Base-by-base conservation (phyloP, 2,329 filamentous ascomycete genomes). In the Emydomyces testavorans region DNA sequence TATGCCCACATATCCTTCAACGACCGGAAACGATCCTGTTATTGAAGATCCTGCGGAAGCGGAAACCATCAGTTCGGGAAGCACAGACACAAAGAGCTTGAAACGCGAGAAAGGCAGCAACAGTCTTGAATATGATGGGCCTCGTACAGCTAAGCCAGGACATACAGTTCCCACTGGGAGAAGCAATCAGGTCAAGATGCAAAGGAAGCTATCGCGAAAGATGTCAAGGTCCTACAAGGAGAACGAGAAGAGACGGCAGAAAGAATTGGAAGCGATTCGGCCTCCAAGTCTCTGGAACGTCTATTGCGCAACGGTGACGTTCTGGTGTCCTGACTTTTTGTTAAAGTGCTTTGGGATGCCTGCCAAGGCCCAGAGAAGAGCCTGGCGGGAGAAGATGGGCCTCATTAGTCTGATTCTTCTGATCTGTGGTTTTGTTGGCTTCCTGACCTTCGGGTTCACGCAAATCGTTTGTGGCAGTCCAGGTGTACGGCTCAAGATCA, bases 331-430 rank as follows among this genome's bases (percentile, higher is more conserved):
- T 0, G 82, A 88, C 62, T 84, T 90, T 52, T 68, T 95, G 23
- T 72, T 98, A 47, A 78, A 76, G 55, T 94, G 86, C 66, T 92
- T 88, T 60, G 88, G 89, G 32, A 93, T 85, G 73, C 79, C 80
- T 6, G 76, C 85, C 38, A 92, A 85, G 65, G 87, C 83, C 13
- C 87, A 96, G 65, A 83, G 88, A 62, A 78, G 87, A 59, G 92
- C 92, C 2, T 98, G 92, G 92, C 79, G 92, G 56, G 92, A 98
- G 64, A 98, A 98, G 75, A 93, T 98, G 74, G 92, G 92, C 2
- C 71, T 98, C 50, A 85, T 95, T 69, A 94, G 89, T 68, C 80
- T 98, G 61, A 98, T 98, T 62, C 62, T 94, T 26, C 62, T 83
- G 51, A 89, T 96, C 62, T 93, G 89, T 73, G 77, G 79, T 7